phyloP scores from a whole-genome alignment of 176 grass and related monocot species.

The Zizania latifolia region DNA sequence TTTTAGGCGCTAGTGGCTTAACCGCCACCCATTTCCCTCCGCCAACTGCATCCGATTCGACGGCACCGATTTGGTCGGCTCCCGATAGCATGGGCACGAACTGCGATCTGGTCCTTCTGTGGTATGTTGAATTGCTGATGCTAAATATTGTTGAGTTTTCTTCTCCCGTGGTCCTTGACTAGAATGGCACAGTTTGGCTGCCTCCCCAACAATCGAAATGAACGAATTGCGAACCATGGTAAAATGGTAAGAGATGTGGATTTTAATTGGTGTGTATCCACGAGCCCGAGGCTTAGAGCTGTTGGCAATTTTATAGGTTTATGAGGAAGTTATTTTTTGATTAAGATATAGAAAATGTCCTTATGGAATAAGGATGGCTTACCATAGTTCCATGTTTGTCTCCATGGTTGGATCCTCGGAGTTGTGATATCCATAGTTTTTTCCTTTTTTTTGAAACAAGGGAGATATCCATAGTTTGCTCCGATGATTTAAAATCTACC shows the following conservation, averaged over 20 bases:
- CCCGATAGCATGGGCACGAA: background rate
- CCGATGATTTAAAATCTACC: background rate
- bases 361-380: background rate
- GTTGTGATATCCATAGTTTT: background rate
- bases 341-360: background rate
- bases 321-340: background rate
- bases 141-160: background rate
- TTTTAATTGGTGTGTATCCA: background rate
- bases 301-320: background rate
- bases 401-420: background rate
- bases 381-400: background rate
- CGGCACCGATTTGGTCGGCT: background rate
- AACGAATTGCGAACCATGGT: background rate
- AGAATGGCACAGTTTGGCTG: background rate
- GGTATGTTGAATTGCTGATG: background rate
- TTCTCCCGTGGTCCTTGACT: background rate
- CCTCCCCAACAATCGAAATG: background rate
- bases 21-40: background rate
- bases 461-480: background rate
- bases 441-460: background rate
- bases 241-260: background rate
- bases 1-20: background rate
- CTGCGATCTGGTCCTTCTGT: slow-evolving; percentile 13
- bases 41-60: background rate
- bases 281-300: background rate